Conservation (phyloP, 768 basidiomycete species). For the Pulveroboletus sp. region DNA sequence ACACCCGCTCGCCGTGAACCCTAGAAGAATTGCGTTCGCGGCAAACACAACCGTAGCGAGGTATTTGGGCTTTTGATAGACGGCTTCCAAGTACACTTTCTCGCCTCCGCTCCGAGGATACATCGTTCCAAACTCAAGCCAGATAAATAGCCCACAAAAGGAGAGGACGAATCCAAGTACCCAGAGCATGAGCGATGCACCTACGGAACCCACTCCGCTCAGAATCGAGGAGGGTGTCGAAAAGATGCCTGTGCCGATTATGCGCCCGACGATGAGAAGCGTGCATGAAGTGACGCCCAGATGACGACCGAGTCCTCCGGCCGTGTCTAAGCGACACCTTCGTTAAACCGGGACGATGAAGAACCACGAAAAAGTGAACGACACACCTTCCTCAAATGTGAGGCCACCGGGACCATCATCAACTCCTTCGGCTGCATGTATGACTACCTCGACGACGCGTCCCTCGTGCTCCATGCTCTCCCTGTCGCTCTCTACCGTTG, state of each 20-base stretch:
- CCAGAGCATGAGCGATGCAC: slow-evolving; percentile 62
- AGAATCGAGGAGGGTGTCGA: slow-evolving; percentile 60
- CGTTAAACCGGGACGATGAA: not conserved
- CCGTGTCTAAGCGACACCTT: slow-evolving; percentile 34
- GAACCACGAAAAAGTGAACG: not conserved
- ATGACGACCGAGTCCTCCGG: slow-evolving; percentile 57
- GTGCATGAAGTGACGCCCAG: slow-evolving; percentile 55
- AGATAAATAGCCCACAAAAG: slow-evolving; percentile 57
- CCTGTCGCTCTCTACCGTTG: not conserved
- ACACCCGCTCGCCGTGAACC: slow-evolving; percentile 43
- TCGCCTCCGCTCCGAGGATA: slow-evolving; percentile 60
- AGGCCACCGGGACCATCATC: slow-evolving; percentile 39
- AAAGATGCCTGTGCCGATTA: slow-evolving; percentile 65
- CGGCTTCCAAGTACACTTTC: slow-evolving; percentile 58
- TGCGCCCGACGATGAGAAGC: slow-evolving; percentile 51
- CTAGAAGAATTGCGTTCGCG: slow-evolving; percentile 42
- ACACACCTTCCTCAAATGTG: slow-evolving; percentile 47
- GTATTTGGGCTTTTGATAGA: slow-evolving; percentile 45
- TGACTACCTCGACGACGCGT: not conserved
- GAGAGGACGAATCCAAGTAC: slow-evolving; percentile 57
- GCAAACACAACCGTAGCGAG: slow-evolving; percentile 49
- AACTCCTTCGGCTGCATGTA: not conserved
- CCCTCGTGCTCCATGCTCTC: slow-evolving; percentile 3
- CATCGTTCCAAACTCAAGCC: slow-evolving; percentile 64
- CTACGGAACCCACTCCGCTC: slow-evolving; percentile 51